Evolutionary conservation across 169 alveolate species (phyloP), one percentile per base, ranked within the genome.

Genomic region (Plasmodium cynomolgi): DNA sequence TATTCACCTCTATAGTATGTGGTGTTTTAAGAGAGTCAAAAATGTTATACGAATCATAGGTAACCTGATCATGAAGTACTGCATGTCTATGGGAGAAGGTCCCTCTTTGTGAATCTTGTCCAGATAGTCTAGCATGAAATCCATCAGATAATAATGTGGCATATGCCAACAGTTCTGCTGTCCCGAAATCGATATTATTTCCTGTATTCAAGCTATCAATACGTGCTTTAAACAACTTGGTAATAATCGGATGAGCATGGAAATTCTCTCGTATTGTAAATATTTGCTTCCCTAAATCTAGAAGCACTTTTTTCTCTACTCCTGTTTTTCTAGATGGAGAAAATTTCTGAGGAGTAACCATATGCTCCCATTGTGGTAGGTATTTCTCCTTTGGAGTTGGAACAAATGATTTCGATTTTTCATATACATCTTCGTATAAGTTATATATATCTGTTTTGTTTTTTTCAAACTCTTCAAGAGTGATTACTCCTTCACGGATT

Each of bases 61-160:
- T 97, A 62, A 84, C 90, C 93, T 98, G 98, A 56, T 98, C 98
- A 95, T 98, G 99, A 11, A 99, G 94, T 23, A 96, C 97, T 3
- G 99, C 98, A 92, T 99, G 99, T 82, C 99, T 93, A 84, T 99
- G 99, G 1, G 99, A 98, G 91, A 99, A 99, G 2, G 99, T 99
- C 31, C 99, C 99, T 62, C 99, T 97, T 92, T 98, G 98, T 50
- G 98, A 98, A 86, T 99, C 99, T 84, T 99, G 98, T 1, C 99
- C 99, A 26, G 97, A 95, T 11, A 98, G 80, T 81, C 99, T 97
- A 7, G 98, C 98, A 81, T 97, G 98, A 92, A 97, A 97, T 17
- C 99, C 99, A 84, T 99, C 99, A 17, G 97, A 88, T 8, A 98
- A 96, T 13, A 99, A 96, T 8, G 99, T 84, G 7, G 99, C 99